Evolutionary conservation across 2,329 filamentous ascomycete species (phyloP).

Genomic region (Chalara sp.): DNA sequence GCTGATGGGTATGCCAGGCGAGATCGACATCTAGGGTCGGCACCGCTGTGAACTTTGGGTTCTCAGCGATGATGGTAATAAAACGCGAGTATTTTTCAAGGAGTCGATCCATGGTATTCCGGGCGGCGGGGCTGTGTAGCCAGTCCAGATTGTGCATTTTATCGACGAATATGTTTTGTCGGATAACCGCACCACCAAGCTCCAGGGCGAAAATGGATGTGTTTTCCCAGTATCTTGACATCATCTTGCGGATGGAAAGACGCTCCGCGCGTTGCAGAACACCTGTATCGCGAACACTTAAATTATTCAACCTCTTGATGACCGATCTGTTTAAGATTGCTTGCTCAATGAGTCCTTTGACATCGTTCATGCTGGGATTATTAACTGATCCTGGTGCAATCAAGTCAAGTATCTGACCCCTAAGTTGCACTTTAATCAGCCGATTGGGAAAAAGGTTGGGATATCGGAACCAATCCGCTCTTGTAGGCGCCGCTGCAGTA

Average conservation of each 20-base stretch:
- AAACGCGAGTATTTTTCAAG: constrained; percentile 61
- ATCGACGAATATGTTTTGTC: constrained; percentile 59
- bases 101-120: constrained; percentile 56
- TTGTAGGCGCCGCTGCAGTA: constrained; percentile 33
- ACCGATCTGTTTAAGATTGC: constrained; percentile 32
- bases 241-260: constrained; percentile 55
- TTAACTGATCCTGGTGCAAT: constrained; percentile 24
- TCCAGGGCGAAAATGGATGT: constrained; percentile 58
- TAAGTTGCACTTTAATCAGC: constrained; percentile 42
- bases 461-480: constrained; percentile 6
- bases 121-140: constrained; percentile 63
- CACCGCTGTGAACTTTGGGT: constrained; percentile 46
- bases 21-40: constrained; percentile 71
- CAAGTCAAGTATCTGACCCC: constrained; percentile 34
- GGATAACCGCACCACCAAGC: constrained; percentile 56
- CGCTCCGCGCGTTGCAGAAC: constrained; percentile 26
- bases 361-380: constrained; percentile 39
- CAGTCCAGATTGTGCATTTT: constrained; percentile 76
- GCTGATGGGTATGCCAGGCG: constrained; percentile 74
- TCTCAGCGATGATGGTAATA: constrained; percentile 46
- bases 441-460: constrained; percentile 50
- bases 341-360: constrained; percentile 44
- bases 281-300: constrained; percentile 8
- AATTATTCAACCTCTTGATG: constrained; percentile 35
- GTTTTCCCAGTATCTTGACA: constrained; percentile 66